Evolutionary conservation across 202 grass and related monocot species (phyloP).

Genomic region (Digitaria exilis): DNA sequence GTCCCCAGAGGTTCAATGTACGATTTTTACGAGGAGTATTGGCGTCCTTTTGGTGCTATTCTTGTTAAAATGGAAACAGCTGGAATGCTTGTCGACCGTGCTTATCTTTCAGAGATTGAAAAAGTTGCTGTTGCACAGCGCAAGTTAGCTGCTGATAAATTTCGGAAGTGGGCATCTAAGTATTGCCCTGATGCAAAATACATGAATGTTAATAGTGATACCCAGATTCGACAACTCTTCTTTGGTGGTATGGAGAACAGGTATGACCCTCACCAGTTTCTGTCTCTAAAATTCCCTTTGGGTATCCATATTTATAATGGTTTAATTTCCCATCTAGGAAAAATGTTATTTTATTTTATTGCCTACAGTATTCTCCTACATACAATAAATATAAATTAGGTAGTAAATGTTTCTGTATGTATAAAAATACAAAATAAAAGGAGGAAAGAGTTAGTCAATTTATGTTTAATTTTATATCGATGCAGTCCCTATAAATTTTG

Average conservation of each 20-base stretch:
- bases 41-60: slow-evolving; percentile 84
- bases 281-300: slow-evolving; percentile 14
- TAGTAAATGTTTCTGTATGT: background rate
- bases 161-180: slow-evolving; percentile 85
- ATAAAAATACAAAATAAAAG: background rate
- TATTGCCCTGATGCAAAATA: slow-evolving; percentile 91
- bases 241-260: slow-evolving; percentile 82
- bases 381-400: slow-evolving; percentile 4
- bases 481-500: slow-evolving; percentile 9
- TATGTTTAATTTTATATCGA: slow-evolving; percentile 23
- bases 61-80: slow-evolving; percentile 93
- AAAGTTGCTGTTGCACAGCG: slow-evolving; percentile 80
- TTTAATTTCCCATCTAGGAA: background rate
- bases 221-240: slow-evolving; percentile 90
- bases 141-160: slow-evolving; percentile 74
- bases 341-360: background rate
- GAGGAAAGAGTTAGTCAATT: background rate
- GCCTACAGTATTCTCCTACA: slow-evolving; percentile 1
- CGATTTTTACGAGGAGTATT: slow-evolving; percentile 91
- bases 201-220: slow-evolving; percentile 96
- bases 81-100: slow-evolving; percentile 85
- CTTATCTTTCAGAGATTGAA: slow-evolving; percentile 84
- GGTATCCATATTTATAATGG: slow-evolving; percentile 1
- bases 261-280: slow-evolving; percentile 40
- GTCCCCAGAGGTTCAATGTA: slow-evolving; percentile 76